Evolutionary conservation across 345 rosid genomes (phyloP), one percentile per base, ranked within the genome.

Genomic region (Eucalyptus guilfoylei): DNA sequence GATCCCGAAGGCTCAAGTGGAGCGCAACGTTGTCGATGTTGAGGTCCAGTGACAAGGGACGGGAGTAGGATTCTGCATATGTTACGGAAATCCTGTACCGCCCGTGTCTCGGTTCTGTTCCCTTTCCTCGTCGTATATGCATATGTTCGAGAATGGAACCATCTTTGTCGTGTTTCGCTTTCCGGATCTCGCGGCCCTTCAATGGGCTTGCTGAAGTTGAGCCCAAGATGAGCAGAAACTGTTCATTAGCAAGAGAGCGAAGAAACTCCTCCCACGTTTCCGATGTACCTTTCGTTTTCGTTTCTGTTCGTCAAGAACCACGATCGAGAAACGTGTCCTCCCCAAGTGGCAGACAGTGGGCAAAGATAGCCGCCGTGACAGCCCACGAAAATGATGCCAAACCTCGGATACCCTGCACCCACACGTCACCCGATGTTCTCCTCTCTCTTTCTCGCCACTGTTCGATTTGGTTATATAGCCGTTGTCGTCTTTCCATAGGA

Each of bases 1-100:
- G 37, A 90, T 96, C 90, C 97, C 99, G 2, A 96, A 96, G 90
- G 90, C 93, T 8, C 94, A 91, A 90, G 93, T 94, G 4, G 95
- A 95, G 90, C 94, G 93, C 83, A 92, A 93, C 91, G 94, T 94
- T 23, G 23, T 93, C 14, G 92, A 95, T 90, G 95, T 94, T 3
- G 88, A 93, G 30, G 91, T 94, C 86, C 90, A 92, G 90, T 94
- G 67, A 80, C 80, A 19, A 40, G 47, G 6, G 30, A 76, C 44
- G 85, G 15, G 45, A 72, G 14, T 37, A 76, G 83, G 62, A 26
- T 55, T 55, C 62, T 0, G 30, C 62, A 44, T 2, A 42, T 6
- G 45, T 37, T 19, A 21, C 23, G 83, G 28, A 76, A 47, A 76
- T 37, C 47, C 12, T 72, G 45, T 19, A 11, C 83, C 11, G 83